Evolutionary conservation across 2,329 filamentous ascomycete species (phyloP).

Genomic region (Pyrenochaeta sp.): DNA sequence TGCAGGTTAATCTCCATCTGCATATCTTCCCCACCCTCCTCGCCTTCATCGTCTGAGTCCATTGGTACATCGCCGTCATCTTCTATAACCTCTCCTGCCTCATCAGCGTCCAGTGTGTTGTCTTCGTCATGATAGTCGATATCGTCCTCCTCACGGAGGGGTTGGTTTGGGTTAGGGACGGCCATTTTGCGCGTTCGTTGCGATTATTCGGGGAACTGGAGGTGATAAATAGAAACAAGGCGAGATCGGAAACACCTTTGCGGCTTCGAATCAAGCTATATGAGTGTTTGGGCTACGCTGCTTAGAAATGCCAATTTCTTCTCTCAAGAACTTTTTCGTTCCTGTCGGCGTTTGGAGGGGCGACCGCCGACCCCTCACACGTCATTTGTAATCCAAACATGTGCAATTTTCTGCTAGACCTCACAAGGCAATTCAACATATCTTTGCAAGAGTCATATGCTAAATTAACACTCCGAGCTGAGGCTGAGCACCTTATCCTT

Average conservation of each 20-base stretch:
- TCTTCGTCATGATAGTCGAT: slow-evolving; percentile 67
- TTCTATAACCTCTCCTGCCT: slow-evolving; percentile 78
- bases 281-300: slow-evolving; percentile 20
- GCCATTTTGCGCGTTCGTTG: slow-evolving; percentile 25
- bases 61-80: slow-evolving; percentile 77
- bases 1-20: slow-evolving; percentile 77
- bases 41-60: slow-evolving; percentile 75
- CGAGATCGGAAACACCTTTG: neutral
- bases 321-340: slow-evolving; percentile 43
- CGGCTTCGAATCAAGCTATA: slow-evolving; percentile 15
- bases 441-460: no score
- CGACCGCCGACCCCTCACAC: slow-evolving; percentile 33
- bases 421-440: no score
- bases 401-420: neutral
- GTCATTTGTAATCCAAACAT: slow-evolving; percentile 36
- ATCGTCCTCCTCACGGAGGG: slow-evolving; percentile 42
- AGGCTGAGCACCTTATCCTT: no score
- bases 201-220: neutral
- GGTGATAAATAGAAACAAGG: neutral
- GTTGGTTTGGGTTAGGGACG: slow-evolving; percentile 31
- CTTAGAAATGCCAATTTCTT: slow-evolving; percentile 46
- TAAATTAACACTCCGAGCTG: no score
- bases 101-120: slow-evolving; percentile 78
- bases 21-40: slow-evolving; percentile 61
- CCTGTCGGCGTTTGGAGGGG: slow-evolving; percentile 33